phyloP scores from a whole-genome alignment of 805 yeast species.

The Metschnikowia sp. region DNA sequence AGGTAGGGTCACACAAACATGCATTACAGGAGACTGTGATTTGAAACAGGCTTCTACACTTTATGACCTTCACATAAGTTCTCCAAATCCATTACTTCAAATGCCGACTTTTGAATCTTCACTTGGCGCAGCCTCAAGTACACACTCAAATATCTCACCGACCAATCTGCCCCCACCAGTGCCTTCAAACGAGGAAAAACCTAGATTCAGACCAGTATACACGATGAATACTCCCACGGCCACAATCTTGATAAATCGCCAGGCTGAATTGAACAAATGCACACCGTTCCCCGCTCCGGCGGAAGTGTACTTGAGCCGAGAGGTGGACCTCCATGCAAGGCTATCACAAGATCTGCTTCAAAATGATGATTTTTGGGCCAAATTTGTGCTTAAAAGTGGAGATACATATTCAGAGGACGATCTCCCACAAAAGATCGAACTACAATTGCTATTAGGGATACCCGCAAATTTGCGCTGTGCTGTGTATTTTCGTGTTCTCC shows the following conservation, averaged over 20 bases:
- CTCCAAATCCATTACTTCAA: neutral
- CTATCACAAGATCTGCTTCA: neutral
- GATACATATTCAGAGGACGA: no score
- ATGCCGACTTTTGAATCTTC: conserved; percentile 2
- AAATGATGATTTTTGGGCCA: conserved; percentile 20
- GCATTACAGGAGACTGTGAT: no score
- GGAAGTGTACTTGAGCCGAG: conserved; percentile 10
- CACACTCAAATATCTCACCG: neutral
- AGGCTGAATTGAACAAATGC: conserved; percentile 9
- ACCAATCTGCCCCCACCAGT: conserved; percentile 6
- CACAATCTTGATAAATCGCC: conserved; percentile 11
- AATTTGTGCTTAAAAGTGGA: conserved; percentile 4
- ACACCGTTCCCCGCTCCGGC: conserved; percentile 12
- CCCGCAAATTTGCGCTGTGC: conserved; percentile 28
- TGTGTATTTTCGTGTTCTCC: conserved; percentile 33
- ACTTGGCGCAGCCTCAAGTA: conserved; percentile 1
- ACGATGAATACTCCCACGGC: conserved; percentile 9
- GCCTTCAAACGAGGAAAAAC: conserved; percentile 10
- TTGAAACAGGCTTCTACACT: no score
- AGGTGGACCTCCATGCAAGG: conserved; percentile 6
- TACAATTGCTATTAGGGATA: conserved; percentile 26
- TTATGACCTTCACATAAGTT: no score
- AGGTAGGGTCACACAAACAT: no score
- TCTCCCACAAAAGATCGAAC: conserved; percentile 8
- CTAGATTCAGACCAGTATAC: conserved; percentile 6